Evolutionary conservation across 306 rosid genomes (phyloP), one percentile per base, ranked within the genome.

Genomic region (Biancaea sappan): DNA sequence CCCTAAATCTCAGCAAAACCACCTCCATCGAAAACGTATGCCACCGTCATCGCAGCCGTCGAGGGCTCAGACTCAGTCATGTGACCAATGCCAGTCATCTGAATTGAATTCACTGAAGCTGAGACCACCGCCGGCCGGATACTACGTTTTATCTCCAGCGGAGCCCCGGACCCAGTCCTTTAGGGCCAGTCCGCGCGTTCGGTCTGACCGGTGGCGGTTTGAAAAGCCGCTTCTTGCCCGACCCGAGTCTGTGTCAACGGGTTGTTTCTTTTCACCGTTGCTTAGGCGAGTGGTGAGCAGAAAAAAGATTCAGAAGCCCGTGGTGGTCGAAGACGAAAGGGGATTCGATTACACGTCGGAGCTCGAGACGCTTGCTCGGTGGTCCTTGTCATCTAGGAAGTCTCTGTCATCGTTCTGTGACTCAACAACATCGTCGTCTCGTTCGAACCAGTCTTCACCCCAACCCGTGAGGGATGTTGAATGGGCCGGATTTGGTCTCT

Each of bases 401-500:
- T 86, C 91, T 15, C 35, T 79, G 6, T 88, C 91, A 38, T 90
- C 96, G 11, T 88, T 92, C 41, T 74, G 79, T 25, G 65, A 54
- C 51, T 88, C 96, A 0, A 68, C 53, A 37, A 65, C 82, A 0
- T 71, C 91, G 31, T 86, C 89, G 21, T 71, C 87, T 8, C 70
- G 24, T 54, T 86, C 94, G 3, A 37, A 73, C 72, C 54, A 8
- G 66, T 85, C 88, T 5, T 89, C 98, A 35, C 97, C 96, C 12
- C 89, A 84, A 48, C 92, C 82, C 71, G 54, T 77, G 0, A 46
- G 72, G 25, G 95, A 90, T 63, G 82, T 83, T 14, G 95, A 94
- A 41, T 92, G 97, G 97, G 96, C 96, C 41, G 95, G 87, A 22
- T 94, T 92, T 37, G 96, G 93, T 6, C 91, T 90, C 32, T 92